These are phyloP conservation scores for Blastobotrys niveus DNA, from an alignment of 1,139 yeast species.

Conservation along the genomic window DNA sequence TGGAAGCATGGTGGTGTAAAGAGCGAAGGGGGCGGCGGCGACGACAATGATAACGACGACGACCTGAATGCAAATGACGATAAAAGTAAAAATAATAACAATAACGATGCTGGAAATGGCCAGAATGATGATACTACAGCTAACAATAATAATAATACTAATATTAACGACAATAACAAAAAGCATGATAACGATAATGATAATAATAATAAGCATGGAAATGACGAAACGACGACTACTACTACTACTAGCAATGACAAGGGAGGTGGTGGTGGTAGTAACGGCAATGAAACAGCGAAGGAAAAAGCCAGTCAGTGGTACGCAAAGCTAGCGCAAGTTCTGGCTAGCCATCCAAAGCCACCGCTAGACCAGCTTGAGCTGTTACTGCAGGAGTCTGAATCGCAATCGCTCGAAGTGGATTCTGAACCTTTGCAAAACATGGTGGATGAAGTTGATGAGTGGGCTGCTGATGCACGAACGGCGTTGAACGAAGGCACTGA, in stretches of 20 bases:
- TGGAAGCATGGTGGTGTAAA: no score
- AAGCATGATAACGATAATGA: slow-evolving; percentile 22
- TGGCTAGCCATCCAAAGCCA: slow-evolving; percentile 43
- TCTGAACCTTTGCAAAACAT: slow-evolving; percentile 37
- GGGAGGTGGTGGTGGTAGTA: no score
- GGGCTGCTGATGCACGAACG: slow-evolving; percentile 54
- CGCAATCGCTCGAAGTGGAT: slow-evolving; percentile 1
- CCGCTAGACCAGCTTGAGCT: slow-evolving; percentile 43
- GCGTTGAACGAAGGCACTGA: slow-evolving; percentile 31
- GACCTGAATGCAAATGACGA: no score
- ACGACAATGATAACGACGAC: slow-evolving; percentile 50
- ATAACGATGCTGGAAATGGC: no score
- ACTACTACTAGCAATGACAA: no score
- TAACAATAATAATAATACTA: no score
- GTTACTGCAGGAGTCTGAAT: slow-evolving; percentile 23
- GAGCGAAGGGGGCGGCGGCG: slow-evolving; percentile 41
- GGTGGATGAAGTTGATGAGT: slow-evolving; percentile 42
- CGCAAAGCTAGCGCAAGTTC: slow-evolving; percentile 39
- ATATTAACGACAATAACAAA: slow-evolving; percentile 56
- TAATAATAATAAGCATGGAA: neutral
- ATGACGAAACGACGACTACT: no score
- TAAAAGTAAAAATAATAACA: neutral
- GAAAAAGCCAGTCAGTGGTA: slow-evolving; percentile 48
- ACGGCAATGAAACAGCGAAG: no score
- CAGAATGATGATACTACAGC: no score